Percentiles rank a stretch among this genome's conserved stretches.
Conservation (phyloP, 1,284 basidiomycete genomes). For the Ustilago crameri region DNA sequence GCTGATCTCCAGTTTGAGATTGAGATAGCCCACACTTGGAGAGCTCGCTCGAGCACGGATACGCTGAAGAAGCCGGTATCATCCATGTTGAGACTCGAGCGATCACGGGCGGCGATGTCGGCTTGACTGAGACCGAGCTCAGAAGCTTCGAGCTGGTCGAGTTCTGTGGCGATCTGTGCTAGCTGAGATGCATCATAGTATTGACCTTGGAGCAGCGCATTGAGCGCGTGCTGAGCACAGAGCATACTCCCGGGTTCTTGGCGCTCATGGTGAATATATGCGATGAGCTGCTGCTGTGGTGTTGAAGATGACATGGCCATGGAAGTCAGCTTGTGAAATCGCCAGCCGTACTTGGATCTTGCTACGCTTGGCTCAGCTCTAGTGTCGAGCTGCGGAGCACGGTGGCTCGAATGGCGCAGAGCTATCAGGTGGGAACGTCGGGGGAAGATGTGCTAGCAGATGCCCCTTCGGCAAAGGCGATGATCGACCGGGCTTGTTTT, state of each 20-base stretch:
- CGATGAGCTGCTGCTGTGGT: constrained; percentile 52
- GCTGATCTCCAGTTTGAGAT: constrained; percentile 44
- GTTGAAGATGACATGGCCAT: constrained; percentile 35
- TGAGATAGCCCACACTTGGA: constrained; percentile 53
- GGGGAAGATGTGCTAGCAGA: too few relatives aligned
- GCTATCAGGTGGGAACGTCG: too few relatives aligned
- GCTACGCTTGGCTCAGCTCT: too few relatives aligned
- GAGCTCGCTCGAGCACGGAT: constrained; percentile 59
- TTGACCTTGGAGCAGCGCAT: constrained; percentile 61
- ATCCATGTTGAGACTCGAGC: constrained; percentile 60
- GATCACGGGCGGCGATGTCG: constrained; percentile 40
- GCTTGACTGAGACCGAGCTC: constrained; percentile 46
- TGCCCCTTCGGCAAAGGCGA: too few relatives aligned
- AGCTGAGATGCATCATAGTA: constrained; percentile 65
- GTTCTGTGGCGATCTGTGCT: constrained; percentile 54
- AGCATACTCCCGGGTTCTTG: constrained; percentile 66
- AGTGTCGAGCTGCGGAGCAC: too few relatives aligned
- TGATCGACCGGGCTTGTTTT: too few relatives aligned
- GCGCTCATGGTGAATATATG: constrained; percentile 58
- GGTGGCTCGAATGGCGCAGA: too few relatives aligned
- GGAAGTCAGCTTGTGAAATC: background rate
- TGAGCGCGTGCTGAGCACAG: constrained; percentile 66
- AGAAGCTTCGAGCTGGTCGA: constrained; percentile 46
- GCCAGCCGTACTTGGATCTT: background rate
- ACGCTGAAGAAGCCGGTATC: constrained; percentile 65